Evolutionary conservation across 75 land plant species (phyloP).

Genomic region (Pseudotsuga menziesii): DNA sequence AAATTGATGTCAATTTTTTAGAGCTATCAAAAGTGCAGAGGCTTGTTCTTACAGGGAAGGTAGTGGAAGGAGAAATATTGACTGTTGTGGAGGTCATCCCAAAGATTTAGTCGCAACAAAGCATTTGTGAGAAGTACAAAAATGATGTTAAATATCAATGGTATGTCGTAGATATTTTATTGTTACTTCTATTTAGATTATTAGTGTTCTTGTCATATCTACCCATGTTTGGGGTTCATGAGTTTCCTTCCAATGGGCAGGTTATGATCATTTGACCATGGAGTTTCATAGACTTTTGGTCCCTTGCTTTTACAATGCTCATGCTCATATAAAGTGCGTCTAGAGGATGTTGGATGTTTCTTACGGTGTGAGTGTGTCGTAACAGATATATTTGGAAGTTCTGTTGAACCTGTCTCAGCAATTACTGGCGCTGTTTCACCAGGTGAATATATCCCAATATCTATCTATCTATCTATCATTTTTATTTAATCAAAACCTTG

Average conservation of each 20-base stretch:
- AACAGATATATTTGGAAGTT: constrained; percentile 83
- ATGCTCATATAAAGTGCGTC: constrained; percentile 69
- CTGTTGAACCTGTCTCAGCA: constrained; percentile 56
- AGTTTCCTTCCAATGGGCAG: constrained; percentile 20
- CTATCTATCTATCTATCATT: too few species aligned
- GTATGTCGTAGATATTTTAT: constrained; percentile 26
- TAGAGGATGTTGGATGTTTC: constrained; percentile 82
- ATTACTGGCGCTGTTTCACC: constrained; percentile 52
- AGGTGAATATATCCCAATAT: constrained; percentile 24
- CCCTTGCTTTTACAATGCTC: constrained; percentile 54
- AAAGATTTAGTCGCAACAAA: constrained; percentile 58
- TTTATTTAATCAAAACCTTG: too few species aligned
- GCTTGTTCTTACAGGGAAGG: constrained; percentile 80
- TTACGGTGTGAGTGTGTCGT: constrained; percentile 83
- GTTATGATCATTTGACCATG: constrained; percentile 47
- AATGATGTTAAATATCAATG: constrained; percentile 83
- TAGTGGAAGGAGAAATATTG: constrained; percentile 80
- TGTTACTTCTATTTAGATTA: not conserved
- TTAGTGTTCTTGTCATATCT: not conserved
- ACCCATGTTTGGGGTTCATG: not conserved
- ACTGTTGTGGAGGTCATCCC: constrained; percentile 92
- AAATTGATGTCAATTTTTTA: constrained; percentile 19
- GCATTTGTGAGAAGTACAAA: constrained; percentile 84
- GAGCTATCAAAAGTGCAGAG: constrained; percentile 75
- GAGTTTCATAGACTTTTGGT: constrained; percentile 42